These are phyloP conservation scores for Pistacia vera DNA, from an alignment of 345 rosid genomes.

Conservation along the genomic window DNA sequence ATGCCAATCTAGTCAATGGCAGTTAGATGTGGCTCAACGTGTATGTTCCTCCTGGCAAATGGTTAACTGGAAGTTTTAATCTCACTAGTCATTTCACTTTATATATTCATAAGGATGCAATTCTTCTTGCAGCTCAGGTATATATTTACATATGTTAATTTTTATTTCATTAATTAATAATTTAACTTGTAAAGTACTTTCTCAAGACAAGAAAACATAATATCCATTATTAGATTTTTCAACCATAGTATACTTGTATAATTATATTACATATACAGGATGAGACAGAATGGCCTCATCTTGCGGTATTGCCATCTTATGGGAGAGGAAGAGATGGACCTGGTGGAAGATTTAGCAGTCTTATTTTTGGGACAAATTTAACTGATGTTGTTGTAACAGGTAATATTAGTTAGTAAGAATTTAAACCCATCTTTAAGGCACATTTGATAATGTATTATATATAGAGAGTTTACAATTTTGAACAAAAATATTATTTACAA, in stretches of 20 bases:
- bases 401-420: constrained; percentile 12
- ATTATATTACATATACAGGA: constrained; percentile 45
- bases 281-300: constrained; percentile 69
- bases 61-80: constrained; percentile 87
- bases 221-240: too few species aligned
- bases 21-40: constrained; percentile 64
- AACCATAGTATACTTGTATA: too few species aligned
- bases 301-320: constrained; percentile 64
- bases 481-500: too few species aligned
- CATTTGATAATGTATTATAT: neutral
- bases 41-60: constrained; percentile 78
- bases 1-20: constrained; percentile 50
- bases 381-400: constrained; percentile 81
- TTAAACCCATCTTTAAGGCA: too few species aligned
- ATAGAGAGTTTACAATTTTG: too few species aligned
- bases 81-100: constrained; percentile 86
- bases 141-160: too few species aligned
- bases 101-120: constrained; percentile 66
- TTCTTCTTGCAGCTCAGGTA: constrained; percentile 79
- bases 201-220: too few species aligned
- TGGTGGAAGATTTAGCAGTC: constrained; percentile 58
- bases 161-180: too few species aligned
- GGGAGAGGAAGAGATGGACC: constrained; percentile 69
- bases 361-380: constrained; percentile 74
- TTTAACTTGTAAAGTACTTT: too few species aligned